Base-by-base conservation (phyloP, 2,329 filamentous ascomycete genomes). In the Aspergillus melleus region DNA sequence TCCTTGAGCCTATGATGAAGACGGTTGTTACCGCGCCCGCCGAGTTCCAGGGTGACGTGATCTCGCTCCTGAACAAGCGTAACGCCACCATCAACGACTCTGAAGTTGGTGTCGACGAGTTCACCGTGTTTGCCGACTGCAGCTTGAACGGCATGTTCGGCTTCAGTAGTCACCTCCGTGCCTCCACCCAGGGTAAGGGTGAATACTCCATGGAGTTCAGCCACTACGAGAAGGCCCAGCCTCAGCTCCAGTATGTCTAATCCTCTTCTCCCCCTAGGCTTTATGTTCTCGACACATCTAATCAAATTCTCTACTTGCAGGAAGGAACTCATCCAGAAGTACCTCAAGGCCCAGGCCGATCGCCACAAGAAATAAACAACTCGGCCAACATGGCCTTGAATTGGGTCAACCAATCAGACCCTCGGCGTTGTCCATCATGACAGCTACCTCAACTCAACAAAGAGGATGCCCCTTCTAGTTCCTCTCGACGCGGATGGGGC, bases 181-280 rank as follows among this genome's bases (percentile, higher is more conserved):
- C 95, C 14, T 91, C 93, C 22, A 98, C 93, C 2, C 95, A 99
- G 81, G 95, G 95, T 63, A 99, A 99, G 84, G 95, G 95, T 71
- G 95, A 99, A 81, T 99, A 97, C 74, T 90, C 86, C 71, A 98
- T 99, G 95, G 95, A 99, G 80, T 99, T 99, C 73, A 95, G 90
- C 77, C 95, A 98, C 80, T 99, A 99, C 72, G 88, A 90, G 55
- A 84, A 92, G 54, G 92, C 95, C 60, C 90, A 93, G 52, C 86
- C 87, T 70, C 93, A 98, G 74, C 76, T 98, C 76, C 95, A 99
- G 89, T 90, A 88, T 74, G 88, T 86, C 64, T 49, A n/a, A 30
- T 3, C 2, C 10, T n/a, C 8, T 19, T n/a, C n/a, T 30, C 4
- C 16, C 36, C 36, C 5, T 2, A 8, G 11, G 24, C 16, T 29